These are phyloP conservation scores for Mortierella sp. DNA, from an alignment of 371 early-diverging fungal species.

Conservation along the genomic window DNA sequence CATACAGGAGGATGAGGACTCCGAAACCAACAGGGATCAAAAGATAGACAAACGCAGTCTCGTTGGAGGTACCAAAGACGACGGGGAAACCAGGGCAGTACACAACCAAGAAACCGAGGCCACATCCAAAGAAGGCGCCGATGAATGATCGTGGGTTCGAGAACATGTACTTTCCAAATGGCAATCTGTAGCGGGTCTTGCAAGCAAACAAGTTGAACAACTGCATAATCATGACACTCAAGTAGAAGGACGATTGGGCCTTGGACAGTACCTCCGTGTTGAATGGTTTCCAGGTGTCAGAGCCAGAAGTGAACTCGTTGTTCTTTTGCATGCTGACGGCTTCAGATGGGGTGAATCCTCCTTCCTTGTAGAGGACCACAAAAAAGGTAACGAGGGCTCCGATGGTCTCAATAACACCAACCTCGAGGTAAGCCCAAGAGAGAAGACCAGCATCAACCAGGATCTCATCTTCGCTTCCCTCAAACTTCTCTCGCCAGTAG, in stretches of 20 bases:
- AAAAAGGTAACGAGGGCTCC: conserved; percentile 84
- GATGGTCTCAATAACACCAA: conserved; percentile 85
- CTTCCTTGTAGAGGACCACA: conserved; percentile 67
- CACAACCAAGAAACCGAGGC: conserved; percentile 77
- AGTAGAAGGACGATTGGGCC: conserved; percentile 86
- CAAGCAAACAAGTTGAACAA: conserved; percentile 94
- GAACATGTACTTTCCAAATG: conserved; percentile 87
- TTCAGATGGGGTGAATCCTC: conserved; percentile 67
- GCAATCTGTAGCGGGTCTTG: conserved; percentile 82
- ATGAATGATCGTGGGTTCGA: conserved; percentile 78
- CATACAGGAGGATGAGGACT: conserved; percentile 78
- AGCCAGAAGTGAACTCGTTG: conserved; percentile 41
- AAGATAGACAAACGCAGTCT: conserved; percentile 80
- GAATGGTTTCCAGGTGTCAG: no score
- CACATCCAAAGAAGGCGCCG: conserved; percentile 72
- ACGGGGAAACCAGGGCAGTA: conserved; percentile 86
- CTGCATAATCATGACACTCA: conserved; percentile 88
- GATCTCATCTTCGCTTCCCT: conserved; percentile 81
- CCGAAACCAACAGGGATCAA: conserved; percentile 87
- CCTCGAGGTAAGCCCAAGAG: conserved; percentile 89
- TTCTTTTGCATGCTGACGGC: conserved; percentile 66
- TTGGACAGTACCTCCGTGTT: conserved; percentile 63
- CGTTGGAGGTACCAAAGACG: conserved; percentile 75
- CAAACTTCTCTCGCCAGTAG: conserved; percentile 76
- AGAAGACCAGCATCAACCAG: conserved; percentile 88